phyloP scores from a whole-genome alignment of 2,329 filamentous ascomycete species.

The Drechslerella dactyloides region DNA sequence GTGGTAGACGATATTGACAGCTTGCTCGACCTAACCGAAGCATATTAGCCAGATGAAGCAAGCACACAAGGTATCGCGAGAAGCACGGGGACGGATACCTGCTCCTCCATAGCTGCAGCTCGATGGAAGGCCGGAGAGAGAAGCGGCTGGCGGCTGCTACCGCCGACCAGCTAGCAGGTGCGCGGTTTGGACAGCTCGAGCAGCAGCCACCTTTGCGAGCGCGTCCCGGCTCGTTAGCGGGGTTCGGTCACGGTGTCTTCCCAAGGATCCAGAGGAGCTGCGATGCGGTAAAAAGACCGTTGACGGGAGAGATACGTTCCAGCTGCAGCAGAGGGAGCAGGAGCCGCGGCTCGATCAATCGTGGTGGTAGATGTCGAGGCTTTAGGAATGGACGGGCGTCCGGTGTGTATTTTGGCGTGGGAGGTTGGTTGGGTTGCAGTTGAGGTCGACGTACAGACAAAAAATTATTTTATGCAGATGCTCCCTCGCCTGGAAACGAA shows the following conservation, averaged over 20 bases:
- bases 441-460: slow-evolving; percentile 5
- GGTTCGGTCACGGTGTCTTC: background rate
- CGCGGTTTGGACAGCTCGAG: slow-evolving; percentile 45
- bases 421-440: background rate
- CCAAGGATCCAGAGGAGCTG: background rate
- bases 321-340: no score
- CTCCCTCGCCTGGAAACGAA: background rate
- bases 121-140: slow-evolving; percentile 28
- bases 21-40: slow-evolving; percentile 41
- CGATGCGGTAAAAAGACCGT: no score
- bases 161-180: slow-evolving; percentile 47
- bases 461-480: slow-evolving; percentile 1
- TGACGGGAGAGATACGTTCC: no score
- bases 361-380: background rate
- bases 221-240: slow-evolving; percentile 11
- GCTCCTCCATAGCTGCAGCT: slow-evolving; percentile 45
- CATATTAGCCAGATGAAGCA: background rate
- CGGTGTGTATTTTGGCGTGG: no score
- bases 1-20: slow-evolving; percentile 49
- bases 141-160: slow-evolving; percentile 42
- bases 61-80: background rate
- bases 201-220: slow-evolving; percentile 48
- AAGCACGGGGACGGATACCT: slow-evolving; percentile 19
- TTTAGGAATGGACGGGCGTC: background rate
- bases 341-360: background rate